Evolutionary conservation across 176 grass and related monocot genomes (phyloP), one percentile per base, ranked within the genome.

Genomic region (Bothriochloa decipiens): DNA sequence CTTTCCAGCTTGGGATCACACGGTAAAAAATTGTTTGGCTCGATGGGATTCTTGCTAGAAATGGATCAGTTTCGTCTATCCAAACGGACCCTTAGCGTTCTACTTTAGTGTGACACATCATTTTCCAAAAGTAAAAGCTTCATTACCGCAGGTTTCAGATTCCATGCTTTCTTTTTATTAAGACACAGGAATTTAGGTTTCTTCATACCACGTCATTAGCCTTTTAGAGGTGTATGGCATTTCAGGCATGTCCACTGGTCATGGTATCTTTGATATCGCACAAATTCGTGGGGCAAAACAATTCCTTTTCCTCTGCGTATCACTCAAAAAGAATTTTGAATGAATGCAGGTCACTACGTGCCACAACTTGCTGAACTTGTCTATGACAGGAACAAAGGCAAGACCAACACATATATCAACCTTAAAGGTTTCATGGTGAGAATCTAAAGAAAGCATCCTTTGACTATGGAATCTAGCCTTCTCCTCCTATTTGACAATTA

Each of bases 401-500:
- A 88, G 23, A 82, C 66, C 70, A 84, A 80, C 37, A 55, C 68
- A 32, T 84, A 88, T 52, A 93, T 97, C 74, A 97, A 97, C 68
- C 29, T 95, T 70, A 93, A 95, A 87, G 95, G 95, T 32, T 95
- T 98, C 83, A 93, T 98, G 80, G 91, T 98, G 76, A 98, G 71
- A 69, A 77, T 42, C 74, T 55, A 62, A 2, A 61, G 14, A 61
- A 39, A 72, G 22, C n/a, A 65, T 86, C 6, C 35, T 72, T 77
- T 86, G 16, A 43, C 23, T 55, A 55, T 28, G 42, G 47, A 61
- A 64, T 64, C 57, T 89, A 8, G 26, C 68, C 36, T 68, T 79
- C 6, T 70, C 52, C 62, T 25, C 75, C 68, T 70, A 29, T 71
- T 77, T 18, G 29, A 72, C 69, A 62, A 78, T 70, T 60, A 6